A percentile compares a stretch with the other conserved stretches of the same genome.
Evolutionary conservation across 2,329 filamentous ascomycete genomes (phyloP).

Genomic region (Pyrenophora tritici-repentis): DNA sequence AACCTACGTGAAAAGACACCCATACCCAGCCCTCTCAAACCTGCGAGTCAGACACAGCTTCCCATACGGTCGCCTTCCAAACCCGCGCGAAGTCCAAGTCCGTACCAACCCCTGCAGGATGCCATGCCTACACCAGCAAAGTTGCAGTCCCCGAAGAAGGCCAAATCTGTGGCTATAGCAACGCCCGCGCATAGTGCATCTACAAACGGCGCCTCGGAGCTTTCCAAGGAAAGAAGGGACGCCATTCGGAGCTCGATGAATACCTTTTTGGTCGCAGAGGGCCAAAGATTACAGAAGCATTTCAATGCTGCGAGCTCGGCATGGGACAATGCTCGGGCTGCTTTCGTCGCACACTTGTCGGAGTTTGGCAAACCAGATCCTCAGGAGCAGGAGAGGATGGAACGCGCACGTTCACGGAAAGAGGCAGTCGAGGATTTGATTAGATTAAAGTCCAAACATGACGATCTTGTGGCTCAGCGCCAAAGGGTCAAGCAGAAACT

Average conservation of each 20-base stretch:
- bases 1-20: constrained; percentile 19
- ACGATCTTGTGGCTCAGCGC: constrained; percentile 24
- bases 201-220: constrained; percentile 26
- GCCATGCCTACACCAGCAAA: constrained; percentile 26
- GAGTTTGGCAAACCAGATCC: constrained; percentile 30
- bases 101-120: constrained; percentile 19
- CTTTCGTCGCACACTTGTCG: constrained; percentile 34
- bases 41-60: constrained; percentile 18
- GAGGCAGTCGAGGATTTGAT: constrained; percentile 39
- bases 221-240: constrained; percentile 34
- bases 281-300: constrained; percentile 29
- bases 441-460: constrained; percentile 23
- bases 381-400: constrained; percentile 28
- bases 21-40: constrained; percentile 15
- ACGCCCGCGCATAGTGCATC: constrained; percentile 4
- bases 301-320: constrained; percentile 28
- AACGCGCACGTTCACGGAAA: constrained; percentile 33
- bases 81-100: constrained; percentile 19
- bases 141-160: constrained; percentile 27
- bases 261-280: constrained; percentile 33
- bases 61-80: constrained; percentile 37
- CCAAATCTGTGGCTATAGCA: constrained; percentile 6
- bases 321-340: constrained; percentile 34
- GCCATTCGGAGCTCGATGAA: constrained; percentile 26
- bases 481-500: constrained; percentile 35